A percentile compares a stretch with the other conserved stretches of the same genome.
These are phyloP conservation scores for Phytophthora sp. DNA, from an alignment of 352 stramenopile species.

Conservation along the genomic window DNA sequence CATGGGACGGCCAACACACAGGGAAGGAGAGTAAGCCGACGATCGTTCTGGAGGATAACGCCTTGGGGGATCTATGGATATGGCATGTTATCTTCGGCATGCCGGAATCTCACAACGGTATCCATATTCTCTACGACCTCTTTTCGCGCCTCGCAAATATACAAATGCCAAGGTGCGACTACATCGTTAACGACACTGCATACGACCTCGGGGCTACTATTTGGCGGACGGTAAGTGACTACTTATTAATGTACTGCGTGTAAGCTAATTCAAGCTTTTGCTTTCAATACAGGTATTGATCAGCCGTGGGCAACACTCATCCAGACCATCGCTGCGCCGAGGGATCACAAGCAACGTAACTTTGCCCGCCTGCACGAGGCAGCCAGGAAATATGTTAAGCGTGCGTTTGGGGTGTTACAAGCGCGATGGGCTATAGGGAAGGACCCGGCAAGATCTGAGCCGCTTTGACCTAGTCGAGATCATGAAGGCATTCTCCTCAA, in stretches of 20 bases:
- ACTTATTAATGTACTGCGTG: background rate
- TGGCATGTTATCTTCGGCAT: slow-evolving; percentile 17
- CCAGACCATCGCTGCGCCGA: background rate
- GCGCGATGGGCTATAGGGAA: background rate
- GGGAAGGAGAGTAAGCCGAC: background rate
- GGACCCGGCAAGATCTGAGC: background rate
- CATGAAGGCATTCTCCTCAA: background rate
- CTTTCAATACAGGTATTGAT: slow-evolving; percentile 5
- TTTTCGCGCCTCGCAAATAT: background rate
- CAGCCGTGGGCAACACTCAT: background rate
- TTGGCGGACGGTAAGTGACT: slow-evolving; percentile 3
- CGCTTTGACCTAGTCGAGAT: background rate
- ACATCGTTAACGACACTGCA: background rate
- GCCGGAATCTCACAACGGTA: background rate
- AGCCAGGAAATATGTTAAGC: slow-evolving; percentile 6
- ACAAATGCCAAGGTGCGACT: background rate
- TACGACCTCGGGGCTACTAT: slow-evolving; percentile 4
- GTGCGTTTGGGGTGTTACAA: slow-evolving; percentile 2
- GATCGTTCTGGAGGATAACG: slow-evolving; percentile 13
- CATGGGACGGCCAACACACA: slow-evolving; percentile 7
- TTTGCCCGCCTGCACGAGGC: background rate
- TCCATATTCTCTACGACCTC: slow-evolving; percentile 2
- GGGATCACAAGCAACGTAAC: background rate
- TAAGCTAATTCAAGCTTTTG: background rate
- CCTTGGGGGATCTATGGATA: slow-evolving; percentile 1